Percentiles rank a stretch among this genome's conserved stretches.
Evolutionary conservation across 1,139 yeast genomes (phyloP).

Genomic region (Hyphopichia burtonii): DNA sequence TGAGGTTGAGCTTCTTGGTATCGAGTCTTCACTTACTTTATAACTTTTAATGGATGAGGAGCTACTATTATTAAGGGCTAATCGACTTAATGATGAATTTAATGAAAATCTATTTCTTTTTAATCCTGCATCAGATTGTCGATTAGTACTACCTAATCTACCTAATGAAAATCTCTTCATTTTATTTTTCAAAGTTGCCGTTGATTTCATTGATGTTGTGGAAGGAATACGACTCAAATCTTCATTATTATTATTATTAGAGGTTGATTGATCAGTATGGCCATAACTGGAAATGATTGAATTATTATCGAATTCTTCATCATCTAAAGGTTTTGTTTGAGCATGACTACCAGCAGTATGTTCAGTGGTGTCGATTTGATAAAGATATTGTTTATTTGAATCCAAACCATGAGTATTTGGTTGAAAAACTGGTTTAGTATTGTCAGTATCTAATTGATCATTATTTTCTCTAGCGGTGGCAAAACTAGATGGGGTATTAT

Average conservation of each 20-base stretch:
- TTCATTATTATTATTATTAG: neutral
- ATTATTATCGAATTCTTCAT: slow-evolving; percentile 5
- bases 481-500: neutral
- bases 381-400: neutral
- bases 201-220: neutral
- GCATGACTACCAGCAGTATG: slow-evolving; percentile 1
- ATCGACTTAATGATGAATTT: slow-evolving; percentile 7
- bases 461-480: neutral
- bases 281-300: no score
- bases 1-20: neutral
- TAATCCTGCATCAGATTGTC: slow-evolving; percentile 1
- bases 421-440: neutral
- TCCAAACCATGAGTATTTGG: neutral
- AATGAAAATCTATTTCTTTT: slow-evolving; percentile 6
- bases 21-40: neutral
- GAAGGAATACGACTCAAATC: slow-evolving; percentile 1
- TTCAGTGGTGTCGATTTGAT: neutral
- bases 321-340: slow-evolving; percentile 1
- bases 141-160: slow-evolving; percentile 6
- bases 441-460: neutral
- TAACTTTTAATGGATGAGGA: slow-evolving; percentile 2
- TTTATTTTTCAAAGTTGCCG: neutral
- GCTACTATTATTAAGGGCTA: slow-evolving; percentile 2
- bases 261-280: no score
- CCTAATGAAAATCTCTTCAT: slow-evolving; percentile 14